Evolutionary conservation across 192 early-diverging fungal species (phyloP), one percentile per base, ranked within the genome.

Genomic region (Lunasporangiospora selenospora): DNA sequence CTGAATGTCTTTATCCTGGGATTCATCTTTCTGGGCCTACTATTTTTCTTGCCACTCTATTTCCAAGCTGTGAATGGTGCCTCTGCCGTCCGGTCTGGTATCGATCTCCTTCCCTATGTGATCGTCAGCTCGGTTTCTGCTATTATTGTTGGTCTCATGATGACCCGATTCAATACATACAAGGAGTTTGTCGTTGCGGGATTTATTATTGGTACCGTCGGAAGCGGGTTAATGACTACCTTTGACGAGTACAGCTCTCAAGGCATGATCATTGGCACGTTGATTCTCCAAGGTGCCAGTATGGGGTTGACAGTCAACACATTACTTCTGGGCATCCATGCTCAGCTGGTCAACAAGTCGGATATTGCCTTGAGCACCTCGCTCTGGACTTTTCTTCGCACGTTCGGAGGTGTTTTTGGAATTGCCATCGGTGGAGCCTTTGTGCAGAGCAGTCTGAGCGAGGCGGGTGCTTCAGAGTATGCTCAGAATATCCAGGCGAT

Each of bases 11-110:
- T 89, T 48, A 86, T 92, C 58, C 83, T 81, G 29, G 84, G 88
- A 7, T 84, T 87, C 15, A 78, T 82, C 3, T 88, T 87, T 11
- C 75, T 84, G 41, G 82, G 80, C 0, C 64, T 87, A 6, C 75
- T 89, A 4, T 94, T 88, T 70, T 96, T 92, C 77, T 56, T 91
- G 31, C 88, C 91, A 19, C 54, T 88, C 16, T 95, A 89, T 78
- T 94, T 95, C 69, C 87, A 94, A 62, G 80, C 96, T 34, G 90
- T 95, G 8, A 77, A 87, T 47, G 89, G 85, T 31, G 82, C 88
- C 21, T 67, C 79, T 21, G 88, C 95, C 0, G 90, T 91, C 11
- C 63, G 80, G 10, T 86, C 92, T 8, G 95, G 95, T 21, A 38
- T 94, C 32, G 77, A 89, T 29, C 64, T 87, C 43, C 67, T 97